A percentile compares a stretch with the other conserved stretches of the same genome.
Evolutionary conservation across 805 yeast genomes (phyloP).

Genomic region (Priceomyces melissophilus): DNA sequence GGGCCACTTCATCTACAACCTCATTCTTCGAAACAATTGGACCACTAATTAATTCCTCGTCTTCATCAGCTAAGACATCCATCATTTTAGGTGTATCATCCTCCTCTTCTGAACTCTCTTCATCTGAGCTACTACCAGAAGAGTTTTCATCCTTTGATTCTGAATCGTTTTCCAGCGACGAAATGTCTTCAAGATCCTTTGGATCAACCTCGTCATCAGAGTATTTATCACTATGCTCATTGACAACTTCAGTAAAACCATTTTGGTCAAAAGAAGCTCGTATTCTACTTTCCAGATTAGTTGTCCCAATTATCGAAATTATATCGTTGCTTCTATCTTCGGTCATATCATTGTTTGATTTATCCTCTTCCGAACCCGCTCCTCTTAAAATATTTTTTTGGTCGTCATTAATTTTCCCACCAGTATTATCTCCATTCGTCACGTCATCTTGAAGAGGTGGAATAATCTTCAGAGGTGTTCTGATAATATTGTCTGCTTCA

Average conservation of each 20-base stretch:
- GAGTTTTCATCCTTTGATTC: conserved; percentile 8
- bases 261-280: too few relatives aligned
- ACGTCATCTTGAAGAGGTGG: too few relatives aligned
- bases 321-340: too few relatives aligned
- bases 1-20: conserved; percentile 61
- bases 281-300: too few relatives aligned
- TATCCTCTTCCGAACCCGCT: too few relatives aligned
- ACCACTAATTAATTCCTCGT: conserved; percentile 43
- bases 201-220: conserved; percentile 29
- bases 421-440: too few relatives aligned
- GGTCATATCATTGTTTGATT: too few relatives aligned
- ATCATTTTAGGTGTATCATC: conserved; percentile 59
- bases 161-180: conserved; percentile 10
- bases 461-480: too few relatives aligned
- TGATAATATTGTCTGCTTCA: too few relatives aligned
- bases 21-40: conserved; percentile 84
- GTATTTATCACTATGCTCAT: conserved; percentile 10
- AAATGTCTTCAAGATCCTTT: conserved; percentile 9
- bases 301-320: too few relatives aligned
- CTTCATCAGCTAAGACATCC: conserved; percentile 26
- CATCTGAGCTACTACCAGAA: conserved; percentile 11
- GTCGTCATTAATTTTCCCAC: too few relatives aligned
- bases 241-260: not conserved
- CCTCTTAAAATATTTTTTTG: too few relatives aligned
- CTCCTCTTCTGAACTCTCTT: conserved; percentile 17